Percentiles rank a stretch among this genome's conserved stretches.
These are phyloP conservation scores for Beauveria sp. DNA, from an alignment of 2,329 filamentous ascomycete species.

Conservation along the genomic window DNA sequence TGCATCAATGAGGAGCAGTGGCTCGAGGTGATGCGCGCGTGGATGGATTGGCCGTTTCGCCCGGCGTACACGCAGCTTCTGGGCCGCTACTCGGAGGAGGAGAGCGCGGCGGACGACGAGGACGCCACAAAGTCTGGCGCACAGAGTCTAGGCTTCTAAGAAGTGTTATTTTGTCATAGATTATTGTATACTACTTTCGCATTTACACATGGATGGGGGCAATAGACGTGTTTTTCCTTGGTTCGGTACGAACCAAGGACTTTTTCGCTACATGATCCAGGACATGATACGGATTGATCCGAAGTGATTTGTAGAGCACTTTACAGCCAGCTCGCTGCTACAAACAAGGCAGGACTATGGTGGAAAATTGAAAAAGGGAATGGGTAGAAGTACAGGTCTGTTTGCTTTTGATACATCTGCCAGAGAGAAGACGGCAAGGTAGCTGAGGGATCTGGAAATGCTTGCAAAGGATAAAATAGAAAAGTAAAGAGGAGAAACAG, in stretches of 20 bases:
- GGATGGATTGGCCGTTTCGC: slow-evolving; percentile 58
- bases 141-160: slow-evolving; percentile 12
- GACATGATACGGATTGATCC: too few species aligned
- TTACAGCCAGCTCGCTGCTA: not conserved
- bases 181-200: not conserved
- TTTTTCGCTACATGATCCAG: not conserved
- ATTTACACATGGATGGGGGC: not conserved
- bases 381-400: too few species aligned
- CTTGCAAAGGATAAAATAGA: not conserved
- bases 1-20: slow-evolving; percentile 47
- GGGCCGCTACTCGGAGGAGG: slow-evolving; percentile 29
- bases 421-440: not conserved
- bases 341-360: not conserved
- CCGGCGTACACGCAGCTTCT: slow-evolving; percentile 43
- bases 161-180: not conserved
- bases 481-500: not conserved
- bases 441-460: not conserved
- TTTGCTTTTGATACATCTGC: not conserved
- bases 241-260: not conserved
- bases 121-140: slow-evolving; percentile 17
- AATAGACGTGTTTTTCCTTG: not conserved
- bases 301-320: not conserved
- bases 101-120: slow-evolving; percentile 18
- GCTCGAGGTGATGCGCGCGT: slow-evolving; percentile 50
- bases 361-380: not conserved